Conservation (phyloP, 176 grass and related monocot species). For the Carex parvula region DNA sequence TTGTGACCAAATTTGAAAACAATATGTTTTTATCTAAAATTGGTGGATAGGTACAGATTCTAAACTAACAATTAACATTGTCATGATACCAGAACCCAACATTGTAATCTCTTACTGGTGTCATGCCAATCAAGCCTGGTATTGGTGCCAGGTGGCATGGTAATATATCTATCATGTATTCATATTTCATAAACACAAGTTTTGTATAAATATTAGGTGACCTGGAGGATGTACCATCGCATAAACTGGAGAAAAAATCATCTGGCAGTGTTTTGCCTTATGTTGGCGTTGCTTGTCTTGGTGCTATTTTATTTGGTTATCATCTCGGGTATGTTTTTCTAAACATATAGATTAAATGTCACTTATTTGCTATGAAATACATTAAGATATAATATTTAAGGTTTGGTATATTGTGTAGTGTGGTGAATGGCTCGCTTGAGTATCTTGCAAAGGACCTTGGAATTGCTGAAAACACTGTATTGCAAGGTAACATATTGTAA, state of each 20-base stretch:
- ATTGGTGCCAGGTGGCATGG: neutral
- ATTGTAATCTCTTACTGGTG: neutral
- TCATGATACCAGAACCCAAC: neutral
- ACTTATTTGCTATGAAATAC: neutral
- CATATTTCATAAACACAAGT: neutral
- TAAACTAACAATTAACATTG: neutral
- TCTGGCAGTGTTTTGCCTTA: conserved; percentile 86
- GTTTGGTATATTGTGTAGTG: conserved; percentile 43
- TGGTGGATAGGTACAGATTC: neutral
- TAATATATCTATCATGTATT: neutral
- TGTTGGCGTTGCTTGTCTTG: conserved; percentile 93
- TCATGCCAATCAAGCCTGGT: conserved; percentile 9
- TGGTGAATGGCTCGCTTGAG: conserved; percentile 92
- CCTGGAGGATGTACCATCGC: conserved; percentile 48
- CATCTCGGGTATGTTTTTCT: conserved; percentile 74
- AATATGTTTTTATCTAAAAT: neutral
- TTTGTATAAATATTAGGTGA: conserved; percentile 45
- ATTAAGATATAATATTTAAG: conserved; percentile 3
- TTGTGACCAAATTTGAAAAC: neutral
- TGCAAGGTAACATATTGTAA: conserved; percentile 53
- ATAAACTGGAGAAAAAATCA: conserved; percentile 63
- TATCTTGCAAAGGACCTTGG: conserved; percentile 83
- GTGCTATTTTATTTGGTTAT: conserved; percentile 94
- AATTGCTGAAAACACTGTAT: conserved; percentile 76
- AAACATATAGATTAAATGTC: neutral